Base-by-base conservation (phyloP, 345 rosid genomes). In the Carallia brachiata region DNA sequence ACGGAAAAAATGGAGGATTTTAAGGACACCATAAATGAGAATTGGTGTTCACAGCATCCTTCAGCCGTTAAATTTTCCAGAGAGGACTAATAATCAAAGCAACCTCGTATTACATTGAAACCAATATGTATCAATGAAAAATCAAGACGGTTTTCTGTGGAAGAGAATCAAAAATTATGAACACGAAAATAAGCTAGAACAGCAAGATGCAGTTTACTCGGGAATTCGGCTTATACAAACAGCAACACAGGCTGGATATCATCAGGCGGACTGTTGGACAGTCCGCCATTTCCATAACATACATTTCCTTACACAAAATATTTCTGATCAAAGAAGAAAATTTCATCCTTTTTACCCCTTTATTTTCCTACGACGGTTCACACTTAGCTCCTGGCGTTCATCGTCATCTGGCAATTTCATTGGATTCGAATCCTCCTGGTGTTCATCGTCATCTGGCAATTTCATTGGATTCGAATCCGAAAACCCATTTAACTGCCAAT, bases 291-390 rank as follows among this genome's bases (percentile, higher is more conserved):
- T 61, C 69, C 80, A 78, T 67, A 74, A 69, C 83, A 83, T 80
- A 81, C 64, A 68, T 76, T 73, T 72, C 88, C 82, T 80, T 82
- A 82, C 83, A 82, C 79, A 74, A 77, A 65, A 82, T 85, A 58
- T 75, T 27, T 56, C 66, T 69, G 78, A 75, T 78, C 82, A 68
- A 37, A 62, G 70, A 70, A 13, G 44, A 39, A 19, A 55, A 55
- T n/a, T 28, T 55, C 13, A 4, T 6, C 6, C 63, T 56, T 50
- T 70, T n/a, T 52, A 2, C 0, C 55, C n/a, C 6, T 12, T 52
- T 52, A 10, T 10, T 4, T 52, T 70, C 62, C 77, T 76, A 71
- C 54, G 1, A 66, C 71, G 61, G 57, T 66, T 69, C 59, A 32
- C 55, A 54, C 52, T n/a, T 71, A 52, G 60, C 32, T 67, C 75